Conservation (phyloP, 164 flowering plant genomes). For the Stephania cephalantha region DNA sequence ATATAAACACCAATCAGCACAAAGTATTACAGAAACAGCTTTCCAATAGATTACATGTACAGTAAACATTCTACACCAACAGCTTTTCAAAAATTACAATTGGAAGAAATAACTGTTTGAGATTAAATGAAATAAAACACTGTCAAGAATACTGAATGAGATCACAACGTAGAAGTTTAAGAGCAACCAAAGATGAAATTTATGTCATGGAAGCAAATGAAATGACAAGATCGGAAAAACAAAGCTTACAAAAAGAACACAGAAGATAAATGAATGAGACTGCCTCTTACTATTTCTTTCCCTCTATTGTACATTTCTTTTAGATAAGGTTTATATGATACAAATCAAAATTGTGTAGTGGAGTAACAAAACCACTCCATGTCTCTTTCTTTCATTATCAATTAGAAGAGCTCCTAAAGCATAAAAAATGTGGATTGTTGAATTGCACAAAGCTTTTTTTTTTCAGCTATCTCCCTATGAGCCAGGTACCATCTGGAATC, state of each 20-base stretch:
- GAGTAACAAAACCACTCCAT: constrained; percentile 31
- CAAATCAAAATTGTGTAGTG: constrained; percentile 66
- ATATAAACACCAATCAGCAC: too few relatives aligned
- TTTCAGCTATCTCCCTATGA: constrained; percentile 11
- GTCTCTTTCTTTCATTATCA: constrained; percentile 20
- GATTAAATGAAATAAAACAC: too few relatives aligned
- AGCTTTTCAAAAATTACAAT: too few relatives aligned
- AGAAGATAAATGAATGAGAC: constrained; percentile 32
- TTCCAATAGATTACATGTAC: too few relatives aligned
- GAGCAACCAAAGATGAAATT: not conserved
- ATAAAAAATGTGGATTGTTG: constrained; percentile 11
- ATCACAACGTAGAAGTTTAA: not conserved
- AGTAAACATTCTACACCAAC: too few relatives aligned
- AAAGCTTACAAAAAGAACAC: constrained; percentile 7
- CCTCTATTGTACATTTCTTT: constrained; percentile 47
- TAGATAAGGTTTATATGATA: constrained; percentile 49
- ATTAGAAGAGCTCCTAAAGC: constrained; percentile 26
- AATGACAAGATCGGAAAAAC: not conserved
- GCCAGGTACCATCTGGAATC: constrained; percentile 13
- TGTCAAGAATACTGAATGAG: not conserved
- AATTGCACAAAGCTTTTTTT: constrained; percentile 25
- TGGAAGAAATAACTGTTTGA: too few relatives aligned
- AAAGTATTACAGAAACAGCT: too few relatives aligned
- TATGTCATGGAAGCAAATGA: not conserved
- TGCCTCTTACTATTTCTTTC: constrained; percentile 24